Conservation (phyloP, 1,284 basidiomycete species). For the Malassezia obtusa region DNA sequence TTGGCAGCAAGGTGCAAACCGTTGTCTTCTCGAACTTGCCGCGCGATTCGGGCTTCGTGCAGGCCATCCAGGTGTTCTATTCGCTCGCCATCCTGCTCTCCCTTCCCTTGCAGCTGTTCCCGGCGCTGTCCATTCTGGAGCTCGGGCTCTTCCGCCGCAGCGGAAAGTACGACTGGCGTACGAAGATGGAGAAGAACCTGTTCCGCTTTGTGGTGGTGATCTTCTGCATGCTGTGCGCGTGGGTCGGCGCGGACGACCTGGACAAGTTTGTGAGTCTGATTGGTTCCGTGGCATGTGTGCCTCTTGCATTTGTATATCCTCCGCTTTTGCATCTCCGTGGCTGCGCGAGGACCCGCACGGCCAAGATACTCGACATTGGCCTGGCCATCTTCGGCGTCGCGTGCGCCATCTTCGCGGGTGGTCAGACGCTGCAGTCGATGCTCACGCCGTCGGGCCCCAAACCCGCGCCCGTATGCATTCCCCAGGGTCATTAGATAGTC, state of each 20-base stretch:
- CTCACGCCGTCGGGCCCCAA: neutral
- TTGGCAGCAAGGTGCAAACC: slow-evolving; percentile 76
- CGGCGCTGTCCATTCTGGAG: slow-evolving; percentile 91
- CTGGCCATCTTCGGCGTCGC: slow-evolving; percentile 71
- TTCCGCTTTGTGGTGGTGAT: slow-evolving; percentile 72
- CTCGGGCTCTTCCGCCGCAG: slow-evolving; percentile 75
- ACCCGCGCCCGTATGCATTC: slow-evolving; percentile 5
- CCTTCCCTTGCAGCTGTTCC: slow-evolving; percentile 81
- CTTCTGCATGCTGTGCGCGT: slow-evolving; percentile 66
- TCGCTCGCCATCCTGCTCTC: slow-evolving; percentile 78
- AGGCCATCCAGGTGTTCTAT: slow-evolving; percentile 59
- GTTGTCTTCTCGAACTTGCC: slow-evolving; percentile 93
- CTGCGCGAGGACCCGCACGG: slow-evolving; percentile 59
- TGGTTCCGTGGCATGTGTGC: slow-evolving; percentile 87
- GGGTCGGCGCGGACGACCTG: slow-evolving; percentile 74
- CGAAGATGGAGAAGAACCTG: slow-evolving; percentile 75
- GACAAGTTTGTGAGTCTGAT: slow-evolving; percentile 96
- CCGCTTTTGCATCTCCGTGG: slow-evolving; percentile 87
- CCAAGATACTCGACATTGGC: slow-evolving; percentile 65
- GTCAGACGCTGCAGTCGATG: slow-evolving; percentile 58
- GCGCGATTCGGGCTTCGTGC: slow-evolving; percentile 72
- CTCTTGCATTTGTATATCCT: slow-evolving; percentile 83
- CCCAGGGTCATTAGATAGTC: neutral
- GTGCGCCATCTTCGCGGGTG: slow-evolving; percentile 75
- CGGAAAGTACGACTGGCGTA: slow-evolving; percentile 76